These are phyloP conservation scores for Juglanconis juglandina DNA, from an alignment of 2,329 filamentous ascomycete genomes.

Conservation along the genomic window DNA sequence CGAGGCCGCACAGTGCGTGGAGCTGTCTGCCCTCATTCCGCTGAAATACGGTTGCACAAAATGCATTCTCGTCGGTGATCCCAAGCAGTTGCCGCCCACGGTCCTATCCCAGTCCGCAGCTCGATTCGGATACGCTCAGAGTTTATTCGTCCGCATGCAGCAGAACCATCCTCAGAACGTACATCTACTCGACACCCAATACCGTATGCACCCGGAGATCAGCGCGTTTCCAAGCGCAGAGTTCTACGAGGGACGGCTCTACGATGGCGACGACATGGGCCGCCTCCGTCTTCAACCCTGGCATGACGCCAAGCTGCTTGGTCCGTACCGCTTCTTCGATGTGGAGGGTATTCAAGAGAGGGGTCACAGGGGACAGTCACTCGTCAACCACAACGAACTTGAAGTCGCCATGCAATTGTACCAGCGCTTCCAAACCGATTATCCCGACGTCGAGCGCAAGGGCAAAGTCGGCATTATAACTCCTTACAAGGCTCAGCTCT, in stretches of 20 bases:
- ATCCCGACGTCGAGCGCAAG: conserved; percentile 63
- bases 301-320: conserved; percentile 78
- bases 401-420: conserved; percentile 84
- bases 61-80: conserved; percentile 95
- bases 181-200: conserved; percentile 94
- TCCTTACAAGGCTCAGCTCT: conserved; percentile 91
- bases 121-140: conserved; percentile 93
- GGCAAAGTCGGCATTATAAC: conserved; percentile 96
- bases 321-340: conserved; percentile 96
- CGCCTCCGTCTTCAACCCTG: conserved; percentile 73
- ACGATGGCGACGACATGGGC: conserved; percentile 83
- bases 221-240: conserved; percentile 83
- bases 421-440: conserved; percentile 72
- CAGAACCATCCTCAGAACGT: conserved; percentile 83
- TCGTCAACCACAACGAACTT: conserved; percentile 85
- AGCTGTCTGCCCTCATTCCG: conserved; percentile 92
- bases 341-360: conserved; percentile 82
- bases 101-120: conserved; percentile 92
- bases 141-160: conserved; percentile 97
- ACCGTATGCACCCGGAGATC: conserved; percentile 98
- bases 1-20: conserved; percentile 96
- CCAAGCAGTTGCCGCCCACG: conserved; percentile 93
- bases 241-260: conserved; percentile 85
- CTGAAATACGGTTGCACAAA: conserved; percentile 96
- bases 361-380: conserved; percentile 79